These are phyloP conservation scores for Piloderma croceum DNA, from an alignment of 768 basidiomycete species.

Conservation along the genomic window DNA sequence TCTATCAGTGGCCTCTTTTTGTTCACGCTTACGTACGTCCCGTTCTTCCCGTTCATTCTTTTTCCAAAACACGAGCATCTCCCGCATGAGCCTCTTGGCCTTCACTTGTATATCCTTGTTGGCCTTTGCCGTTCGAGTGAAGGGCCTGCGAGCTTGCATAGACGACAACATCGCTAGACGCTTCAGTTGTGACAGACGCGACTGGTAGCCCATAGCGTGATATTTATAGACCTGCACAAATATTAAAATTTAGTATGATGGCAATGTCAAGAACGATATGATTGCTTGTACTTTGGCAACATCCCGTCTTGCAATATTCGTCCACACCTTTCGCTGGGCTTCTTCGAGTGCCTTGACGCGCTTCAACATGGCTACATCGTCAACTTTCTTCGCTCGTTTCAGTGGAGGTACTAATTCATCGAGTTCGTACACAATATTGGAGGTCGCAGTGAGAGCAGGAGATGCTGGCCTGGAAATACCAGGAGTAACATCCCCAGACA, in stretches of 20 bases:
- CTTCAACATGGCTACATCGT: conserved; percentile 65
- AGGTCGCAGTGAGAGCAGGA: conserved; percentile 48
- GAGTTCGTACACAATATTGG: conserved; percentile 65
- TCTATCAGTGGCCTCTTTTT: conserved; percentile 88
- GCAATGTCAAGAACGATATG: background rate
- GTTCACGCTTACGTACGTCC: conserved; percentile 86
- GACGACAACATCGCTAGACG: conserved; percentile 72
- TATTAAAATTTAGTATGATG: conserved; percentile 4
- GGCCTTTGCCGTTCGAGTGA: conserved; percentile 67
- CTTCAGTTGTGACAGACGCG: conserved; percentile 63
- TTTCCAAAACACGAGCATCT: conserved; percentile 97
- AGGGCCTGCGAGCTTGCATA: conserved; percentile 73
- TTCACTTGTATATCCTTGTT: conserved; percentile 81
- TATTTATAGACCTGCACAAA: conserved; percentile 70
- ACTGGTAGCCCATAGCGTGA: conserved; percentile 58
- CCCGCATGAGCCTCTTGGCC: conserved; percentile 84
- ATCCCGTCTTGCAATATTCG: conserved; percentile 78
- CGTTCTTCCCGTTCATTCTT: conserved; percentile 97
- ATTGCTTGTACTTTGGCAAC: conserved; percentile 62
- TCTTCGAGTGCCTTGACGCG: conserved; percentile 77
- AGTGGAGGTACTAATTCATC: conserved; percentile 65
- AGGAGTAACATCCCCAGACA: conserved; percentile 68
- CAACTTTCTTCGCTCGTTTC: conserved; percentile 72
- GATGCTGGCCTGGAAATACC: conserved; percentile 65
- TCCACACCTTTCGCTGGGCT: conserved; percentile 85